Conservation (phyloP, 106 monocot genomes). For the Narthecium ossifragum region DNA sequence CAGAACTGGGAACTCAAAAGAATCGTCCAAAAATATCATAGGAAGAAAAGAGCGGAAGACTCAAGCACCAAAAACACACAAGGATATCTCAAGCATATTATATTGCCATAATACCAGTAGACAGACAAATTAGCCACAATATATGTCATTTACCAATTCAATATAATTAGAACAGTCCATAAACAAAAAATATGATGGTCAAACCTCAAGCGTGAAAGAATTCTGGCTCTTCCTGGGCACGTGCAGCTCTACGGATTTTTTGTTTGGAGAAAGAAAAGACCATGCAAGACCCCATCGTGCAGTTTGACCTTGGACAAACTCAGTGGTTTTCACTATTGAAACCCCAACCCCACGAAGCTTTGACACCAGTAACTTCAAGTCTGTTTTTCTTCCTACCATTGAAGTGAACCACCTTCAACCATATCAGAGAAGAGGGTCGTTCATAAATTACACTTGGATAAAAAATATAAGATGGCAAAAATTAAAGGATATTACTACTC, state of each 20-base stretch:
- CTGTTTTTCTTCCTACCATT: constrained; percentile 90
- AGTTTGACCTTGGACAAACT: constrained; percentile 94
- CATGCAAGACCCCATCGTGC: constrained; percentile 97
- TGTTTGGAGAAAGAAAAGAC: constrained; percentile 77
- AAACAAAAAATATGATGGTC: constrained; percentile 2
- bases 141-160: not conserved
- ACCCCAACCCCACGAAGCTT: constrained; percentile 73
- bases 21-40: no score
- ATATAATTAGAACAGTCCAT: not conserved
- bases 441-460: not conserved
- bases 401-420: constrained; percentile 90
- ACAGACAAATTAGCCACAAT: no score
- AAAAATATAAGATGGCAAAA: not conserved
- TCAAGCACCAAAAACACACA: no score
- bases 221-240: constrained; percentile 30
- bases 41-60: no score
- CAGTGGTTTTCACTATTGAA: constrained; percentile 87
- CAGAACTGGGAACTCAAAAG: no score
- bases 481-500: not conserved
- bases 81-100: no score
- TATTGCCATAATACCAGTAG: no score
- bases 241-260: constrained; percentile 31
- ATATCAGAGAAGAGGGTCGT: not conserved
- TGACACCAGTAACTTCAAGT: constrained; percentile 64
- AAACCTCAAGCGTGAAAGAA: constrained; percentile 91